These are phyloP conservation scores for Paramecium sonneborni DNA, from an alignment of 73 alveolate genomes.

Conservation along the genomic window DNA sequence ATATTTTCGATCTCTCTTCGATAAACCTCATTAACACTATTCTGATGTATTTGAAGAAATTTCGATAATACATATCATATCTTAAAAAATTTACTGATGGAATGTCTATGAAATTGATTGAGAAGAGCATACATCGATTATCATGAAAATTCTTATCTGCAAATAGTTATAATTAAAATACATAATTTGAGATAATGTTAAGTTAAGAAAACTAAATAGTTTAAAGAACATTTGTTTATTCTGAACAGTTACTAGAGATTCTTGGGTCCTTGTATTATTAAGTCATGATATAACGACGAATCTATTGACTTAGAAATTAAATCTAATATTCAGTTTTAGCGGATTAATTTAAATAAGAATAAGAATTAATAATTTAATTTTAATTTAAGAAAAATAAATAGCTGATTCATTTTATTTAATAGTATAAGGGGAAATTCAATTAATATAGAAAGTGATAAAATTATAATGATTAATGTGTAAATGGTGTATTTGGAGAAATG, in stretches of 20 bases:
- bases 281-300: neutral
- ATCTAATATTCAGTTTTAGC: neutral
- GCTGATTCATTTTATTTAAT: neutral
- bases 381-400: neutral
- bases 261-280: neutral
- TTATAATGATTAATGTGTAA: too few species aligned
- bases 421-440: neutral
- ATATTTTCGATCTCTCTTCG: neutral
- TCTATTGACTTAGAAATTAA: neutral
- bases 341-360: neutral
- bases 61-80: neutral
- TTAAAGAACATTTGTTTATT: neutral
- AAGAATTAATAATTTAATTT: neutral
- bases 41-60: neutral
- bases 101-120: neutral
- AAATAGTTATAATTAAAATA: too few species aligned
- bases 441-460: neutral
- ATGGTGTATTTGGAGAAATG: neutral
- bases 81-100: neutral
- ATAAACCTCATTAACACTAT: neutral
- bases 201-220: neutral
- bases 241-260: neutral
- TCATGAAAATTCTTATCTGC: neutral
- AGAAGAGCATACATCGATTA: neutral
- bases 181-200: neutral